These are phyloP conservation scores for Fusarium nisikadoi DNA, from an alignment of 2,329 filamentous ascomycete species.

Conservation along the genomic window DNA sequence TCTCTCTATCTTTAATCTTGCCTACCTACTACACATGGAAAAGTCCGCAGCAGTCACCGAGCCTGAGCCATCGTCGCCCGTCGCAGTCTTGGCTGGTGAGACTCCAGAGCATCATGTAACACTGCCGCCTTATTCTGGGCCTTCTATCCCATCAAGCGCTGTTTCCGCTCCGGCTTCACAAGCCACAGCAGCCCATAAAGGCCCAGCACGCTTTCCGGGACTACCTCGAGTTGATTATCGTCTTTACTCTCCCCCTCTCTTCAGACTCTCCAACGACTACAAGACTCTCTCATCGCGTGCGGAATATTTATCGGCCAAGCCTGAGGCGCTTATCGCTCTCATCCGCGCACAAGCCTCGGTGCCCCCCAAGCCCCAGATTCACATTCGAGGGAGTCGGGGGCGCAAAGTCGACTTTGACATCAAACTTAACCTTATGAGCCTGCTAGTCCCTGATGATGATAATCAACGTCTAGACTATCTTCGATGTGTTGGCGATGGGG, in stretches of 20 bases:
- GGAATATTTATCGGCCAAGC: constrained; percentile 60
- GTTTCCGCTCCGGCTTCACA: background rate
- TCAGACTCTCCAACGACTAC: constrained; percentile 61
- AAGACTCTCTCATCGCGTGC: constrained; percentile 60
- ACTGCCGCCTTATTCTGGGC: constrained; percentile 41
- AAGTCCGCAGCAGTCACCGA: background rate
- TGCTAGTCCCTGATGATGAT: constrained; percentile 61
- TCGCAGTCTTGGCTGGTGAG: background rate
- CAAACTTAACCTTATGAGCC: constrained; percentile 64
- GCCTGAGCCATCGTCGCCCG: background rate
- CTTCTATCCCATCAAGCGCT: constrained; percentile 15
- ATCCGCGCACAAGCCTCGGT: constrained; percentile 61
- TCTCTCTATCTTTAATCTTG: background rate
- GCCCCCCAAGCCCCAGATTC: constrained; percentile 65
- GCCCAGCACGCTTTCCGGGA: constrained; percentile 55
- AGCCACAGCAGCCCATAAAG: constrained; percentile 15
- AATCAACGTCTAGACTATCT: constrained; percentile 63
- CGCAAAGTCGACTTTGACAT: constrained; percentile 62
- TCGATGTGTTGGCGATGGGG: constrained; percentile 60
- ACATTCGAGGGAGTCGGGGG: constrained; percentile 59
- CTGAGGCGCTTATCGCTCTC: constrained; percentile 57
- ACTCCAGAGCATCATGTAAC: constrained; percentile 7
- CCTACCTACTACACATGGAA: background rate
- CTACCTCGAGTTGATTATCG: constrained; percentile 62
- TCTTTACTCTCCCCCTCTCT: constrained; percentile 63